Evolutionary conservation across 495 filamentous ascomycete genomes (phyloP).

Genomic region (Penicillium verhagenii): DNA sequence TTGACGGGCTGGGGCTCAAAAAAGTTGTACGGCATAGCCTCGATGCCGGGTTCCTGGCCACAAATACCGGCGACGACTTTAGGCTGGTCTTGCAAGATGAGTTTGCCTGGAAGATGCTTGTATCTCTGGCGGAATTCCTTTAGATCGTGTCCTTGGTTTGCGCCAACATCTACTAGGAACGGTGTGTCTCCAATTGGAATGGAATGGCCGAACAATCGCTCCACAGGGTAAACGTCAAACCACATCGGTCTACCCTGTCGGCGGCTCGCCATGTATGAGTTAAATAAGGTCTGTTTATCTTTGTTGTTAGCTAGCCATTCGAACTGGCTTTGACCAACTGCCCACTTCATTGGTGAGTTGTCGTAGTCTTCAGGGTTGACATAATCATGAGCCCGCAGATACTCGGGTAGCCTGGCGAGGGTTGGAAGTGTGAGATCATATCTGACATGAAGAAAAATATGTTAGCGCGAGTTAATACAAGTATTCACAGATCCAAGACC

Average conservation of each 20-base stretch:
- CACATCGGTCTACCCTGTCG: conserved; percentile 33
- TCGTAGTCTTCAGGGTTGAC: conserved; percentile 33
- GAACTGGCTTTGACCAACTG: conserved; percentile 41
- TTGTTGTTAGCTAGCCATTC: conserved; percentile 36
- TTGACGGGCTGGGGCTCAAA: conserved; percentile 35
- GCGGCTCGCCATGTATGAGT: conserved; percentile 42
- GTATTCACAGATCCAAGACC: not conserved
- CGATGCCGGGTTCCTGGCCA: conserved; percentile 16
- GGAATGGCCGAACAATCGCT: conserved; percentile 18
- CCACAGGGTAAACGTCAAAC: conserved; percentile 40
- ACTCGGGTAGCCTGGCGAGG: conserved; percentile 32
- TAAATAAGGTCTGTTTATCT: conserved; percentile 35
- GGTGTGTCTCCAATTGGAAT: conserved; percentile 27
- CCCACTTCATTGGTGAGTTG: conserved; percentile 39
- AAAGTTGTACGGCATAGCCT: conserved; percentile 36
- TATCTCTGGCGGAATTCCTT: conserved; percentile 22
- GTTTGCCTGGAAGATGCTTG: conserved; percentile 18
- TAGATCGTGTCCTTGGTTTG: conserved; percentile 43
- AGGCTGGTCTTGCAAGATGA: conserved; percentile 37
- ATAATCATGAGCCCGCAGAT: conserved; percentile 31
- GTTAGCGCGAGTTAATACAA: not conserved
- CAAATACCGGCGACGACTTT: conserved; percentile 22
- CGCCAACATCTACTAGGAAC: conserved; percentile 44
- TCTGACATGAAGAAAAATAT: conserved; percentile 11
- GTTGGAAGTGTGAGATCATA: conserved; percentile 42